phyloP scores from a whole-genome alignment of 2,329 filamentous ascomycete species.

The Aureobasidium lini region DNA sequence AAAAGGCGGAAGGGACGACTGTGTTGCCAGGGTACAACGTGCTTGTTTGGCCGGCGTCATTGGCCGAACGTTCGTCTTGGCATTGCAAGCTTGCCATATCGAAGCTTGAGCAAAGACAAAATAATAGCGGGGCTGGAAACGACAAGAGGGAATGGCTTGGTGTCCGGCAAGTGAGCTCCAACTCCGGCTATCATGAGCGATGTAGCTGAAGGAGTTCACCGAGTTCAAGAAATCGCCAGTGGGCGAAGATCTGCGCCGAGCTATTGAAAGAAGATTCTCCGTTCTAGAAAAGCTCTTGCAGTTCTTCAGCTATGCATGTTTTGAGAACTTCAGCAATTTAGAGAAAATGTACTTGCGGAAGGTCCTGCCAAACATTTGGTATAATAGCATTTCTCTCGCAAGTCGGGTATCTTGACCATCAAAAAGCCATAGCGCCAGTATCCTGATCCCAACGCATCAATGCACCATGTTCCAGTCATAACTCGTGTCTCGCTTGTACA shows the following conservation, averaged over 20 bases:
- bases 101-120: constrained; percentile 3
- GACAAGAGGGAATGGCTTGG: no score
- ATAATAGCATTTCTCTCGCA: neutral
- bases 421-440: neutral
- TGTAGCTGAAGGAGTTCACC: no score
- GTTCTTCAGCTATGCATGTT: no score
- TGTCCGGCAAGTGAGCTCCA: no score
- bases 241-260: no score
- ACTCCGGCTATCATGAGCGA: no score
- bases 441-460: neutral
- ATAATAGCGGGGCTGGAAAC: neutral
- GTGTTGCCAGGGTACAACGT: neutral
- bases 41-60: neutral
- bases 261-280: no score
- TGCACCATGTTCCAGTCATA: neutral
- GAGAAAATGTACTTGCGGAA: no score
- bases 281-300: no score
- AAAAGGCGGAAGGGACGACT: neutral
- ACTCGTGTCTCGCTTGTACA: neutral
- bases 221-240: no score
- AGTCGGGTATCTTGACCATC: neutral
- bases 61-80: neutral
- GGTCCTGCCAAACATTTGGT: no score
- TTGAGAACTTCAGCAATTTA: no score
- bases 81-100: neutral